Evolutionary conservation across 1,284 basidiomycete species (phyloP), one percentile per base, ranked within the genome.

Genomic region (Porogramme epimiltina): DNA sequence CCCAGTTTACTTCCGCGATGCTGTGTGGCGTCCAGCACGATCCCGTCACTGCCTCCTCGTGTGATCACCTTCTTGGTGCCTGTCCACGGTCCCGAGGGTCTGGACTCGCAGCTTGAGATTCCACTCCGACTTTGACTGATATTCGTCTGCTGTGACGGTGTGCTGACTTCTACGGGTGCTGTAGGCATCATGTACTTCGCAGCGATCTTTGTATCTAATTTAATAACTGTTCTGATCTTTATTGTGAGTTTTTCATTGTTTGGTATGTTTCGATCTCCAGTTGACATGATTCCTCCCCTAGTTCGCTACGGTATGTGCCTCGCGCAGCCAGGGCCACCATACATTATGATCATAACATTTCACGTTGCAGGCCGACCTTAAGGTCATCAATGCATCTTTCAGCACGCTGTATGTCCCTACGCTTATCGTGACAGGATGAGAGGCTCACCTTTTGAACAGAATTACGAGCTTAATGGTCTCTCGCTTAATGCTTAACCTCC

Each of bases 401-500:
- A 64, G 64, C 46, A 66, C 61, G 13, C 38, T 63, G 62, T 62
- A 42, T 5, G 60, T n/a, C 22, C 19, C 13, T 45, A 43, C 28
- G n/a, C 33, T 25, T 6, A 41, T 8, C 2, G 16, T 37, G 9
- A 9, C 34, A 6, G 6, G 13, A 31, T 13, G 13, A 8, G 28
- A 8, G 8, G 13, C 28, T 31, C 28, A 31, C 28, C 6, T 9
- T 11, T 19, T 6, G 13, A 24, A 37, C n/a, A 65, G 64, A 4
- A 62, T 65, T 23, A 65, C 64, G 8, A 62, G 59, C 46, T 48
- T 65, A 23, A 64, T 65, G 64, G 62, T 65, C 16, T 63, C 64
- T 18, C 61, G 64, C 18, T 60, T 65, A 20, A 66, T 66, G 61
- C 58, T 66, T 25, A 66, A 66, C 49, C 54, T 66, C 15, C 62